Conservation (phyloP, 345 rosid genomes). For the Geranium rotundifolium region DNA sequence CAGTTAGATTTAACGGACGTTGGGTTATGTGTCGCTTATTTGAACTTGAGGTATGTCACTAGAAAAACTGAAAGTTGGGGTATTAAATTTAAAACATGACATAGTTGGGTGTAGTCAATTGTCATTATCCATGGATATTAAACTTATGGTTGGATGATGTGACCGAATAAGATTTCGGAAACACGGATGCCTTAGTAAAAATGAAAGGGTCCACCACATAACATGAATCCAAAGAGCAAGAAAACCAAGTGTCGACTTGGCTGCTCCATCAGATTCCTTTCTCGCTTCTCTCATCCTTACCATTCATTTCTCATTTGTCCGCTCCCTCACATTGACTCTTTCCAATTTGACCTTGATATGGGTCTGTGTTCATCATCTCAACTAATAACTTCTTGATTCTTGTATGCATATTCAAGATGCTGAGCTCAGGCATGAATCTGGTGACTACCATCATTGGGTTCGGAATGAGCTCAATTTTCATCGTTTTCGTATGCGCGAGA, state of each 20-base stretch:
- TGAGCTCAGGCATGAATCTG: constrained; percentile 38
- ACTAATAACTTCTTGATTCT: not conserved
- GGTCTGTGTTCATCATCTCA: constrained; percentile 2
- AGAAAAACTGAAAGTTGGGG: too few species aligned
- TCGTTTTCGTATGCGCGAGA: constrained; percentile 49
- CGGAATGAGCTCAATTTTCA: constrained; percentile 52
- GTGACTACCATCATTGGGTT: constrained; percentile 53
- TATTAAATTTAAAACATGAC: too few species aligned
- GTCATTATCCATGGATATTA: too few species aligned
- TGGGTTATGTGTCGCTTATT: too few species aligned
- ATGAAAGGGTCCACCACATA: not conserved
- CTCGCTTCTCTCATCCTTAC: constrained; percentile 6
- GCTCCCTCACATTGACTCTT: constrained; percentile 19
- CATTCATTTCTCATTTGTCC: not conserved
- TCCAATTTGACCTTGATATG: constrained; percentile 14
- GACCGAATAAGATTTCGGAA: too few species aligned
- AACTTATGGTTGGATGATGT: too few species aligned
- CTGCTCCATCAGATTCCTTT: not conserved
- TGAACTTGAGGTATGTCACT: too few species aligned
- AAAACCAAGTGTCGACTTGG: constrained; percentile 14
- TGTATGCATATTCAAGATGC: constrained; percentile 14
- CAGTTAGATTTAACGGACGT: too few species aligned
- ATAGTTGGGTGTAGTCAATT: too few species aligned
- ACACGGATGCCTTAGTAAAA: too few species aligned
- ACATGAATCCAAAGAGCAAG: constrained; percentile 10